Percentiles rank a stretch among this genome's conserved stretches.
phyloP scores from a whole-genome alignment of 306 rosid species.

The Prunus armeniaca region DNA sequence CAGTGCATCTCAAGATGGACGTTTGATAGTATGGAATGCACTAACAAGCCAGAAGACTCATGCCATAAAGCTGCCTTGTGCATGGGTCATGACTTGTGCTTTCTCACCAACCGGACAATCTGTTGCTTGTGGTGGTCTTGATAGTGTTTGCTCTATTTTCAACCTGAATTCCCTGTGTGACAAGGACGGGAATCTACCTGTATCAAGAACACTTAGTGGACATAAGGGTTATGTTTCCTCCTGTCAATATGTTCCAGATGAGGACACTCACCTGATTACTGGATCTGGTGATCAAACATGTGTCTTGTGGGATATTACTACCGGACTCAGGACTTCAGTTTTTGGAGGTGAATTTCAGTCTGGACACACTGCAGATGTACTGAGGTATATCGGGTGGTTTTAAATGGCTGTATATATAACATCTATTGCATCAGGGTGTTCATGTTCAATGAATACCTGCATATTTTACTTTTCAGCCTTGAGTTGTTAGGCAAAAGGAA shows the following conservation, averaged over 20 bases:
- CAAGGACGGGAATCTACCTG: conserved; percentile 67
- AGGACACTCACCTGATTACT: conserved; percentile 84
- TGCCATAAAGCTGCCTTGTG: conserved; percentile 88
- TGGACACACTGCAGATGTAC: conserved; percentile 89
- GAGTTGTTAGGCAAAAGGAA: neutral
- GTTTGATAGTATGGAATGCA: conserved; percentile 94
- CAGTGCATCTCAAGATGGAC: conserved; percentile 98
- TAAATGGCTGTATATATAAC: conserved; percentile 7
- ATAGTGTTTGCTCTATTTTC: conserved; percentile 91
- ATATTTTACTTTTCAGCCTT: neutral
- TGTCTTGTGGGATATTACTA: conserved; percentile 91
- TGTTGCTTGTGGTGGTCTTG: conserved; percentile 96
- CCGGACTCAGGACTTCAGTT: conserved; percentile 91
- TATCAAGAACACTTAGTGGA: conserved; percentile 75
- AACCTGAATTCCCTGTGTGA: conserved; percentile 84
- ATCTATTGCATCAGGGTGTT: conserved; percentile 8
- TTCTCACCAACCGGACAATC: conserved; percentile 93
- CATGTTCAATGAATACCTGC: neutral
- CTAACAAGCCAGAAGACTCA: conserved; percentile 97
- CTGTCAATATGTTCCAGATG: conserved; percentile 95
- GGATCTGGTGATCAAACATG: conserved; percentile 96
- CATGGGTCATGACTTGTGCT: conserved; percentile 99
- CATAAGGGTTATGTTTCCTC: conserved; percentile 94
- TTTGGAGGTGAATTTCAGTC: conserved; percentile 99
- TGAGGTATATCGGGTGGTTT: conserved; percentile 52